These are phyloP conservation scores for Penicillium crystallinum DNA, from an alignment of 495 filamentous ascomycete genomes.

Conservation along the genomic window DNA sequence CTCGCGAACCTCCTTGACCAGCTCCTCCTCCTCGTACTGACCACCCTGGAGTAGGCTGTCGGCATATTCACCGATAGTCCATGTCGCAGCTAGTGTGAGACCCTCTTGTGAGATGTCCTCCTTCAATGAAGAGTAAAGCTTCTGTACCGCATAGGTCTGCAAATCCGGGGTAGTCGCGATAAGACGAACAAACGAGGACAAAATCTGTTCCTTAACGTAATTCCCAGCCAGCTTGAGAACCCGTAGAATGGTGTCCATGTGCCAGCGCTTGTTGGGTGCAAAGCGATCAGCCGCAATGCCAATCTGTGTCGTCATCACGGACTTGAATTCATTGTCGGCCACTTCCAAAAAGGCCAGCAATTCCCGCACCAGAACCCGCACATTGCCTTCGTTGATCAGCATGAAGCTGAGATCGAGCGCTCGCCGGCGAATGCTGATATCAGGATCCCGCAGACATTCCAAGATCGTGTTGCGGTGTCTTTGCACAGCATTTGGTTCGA, in stretches of 20 bases:
- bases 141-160: slow-evolving; percentile 94
- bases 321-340: slow-evolving; percentile 97
- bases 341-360: slow-evolving; percentile 92
- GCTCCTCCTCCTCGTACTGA: slow-evolving; percentile 91
- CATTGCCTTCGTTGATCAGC: slow-evolving; percentile 93
- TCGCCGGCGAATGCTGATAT: slow-evolving; percentile 93
- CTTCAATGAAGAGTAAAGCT: slow-evolving; percentile 83
- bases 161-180: slow-evolving; percentile 92
- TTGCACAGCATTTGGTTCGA: slow-evolving; percentile 96
- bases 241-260: slow-evolving; percentile 94
- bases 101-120: slow-evolving; percentile 97
- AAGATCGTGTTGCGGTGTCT: slow-evolving; percentile 95
- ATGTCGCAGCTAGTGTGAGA: slow-evolving; percentile 87
- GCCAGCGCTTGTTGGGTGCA: slow-evolving; percentile 95
- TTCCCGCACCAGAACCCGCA: slow-evolving; percentile 87
- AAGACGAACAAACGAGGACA: slow-evolving; percentile 92
- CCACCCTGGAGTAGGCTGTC: slow-evolving; percentile 83
- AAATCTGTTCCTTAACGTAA: slow-evolving; percentile 95
- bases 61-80: slow-evolving; percentile 97
- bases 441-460: slow-evolving; percentile 94
- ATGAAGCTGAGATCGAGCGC: slow-evolving; percentile 97
- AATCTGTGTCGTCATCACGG: slow-evolving; percentile 94
- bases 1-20: slow-evolving; percentile 85
- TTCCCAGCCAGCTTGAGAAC: slow-evolving; percentile 91
- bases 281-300: slow-evolving; percentile 94